Base-by-base conservation (phyloP, 108 stramenopile species). In the Ochromonas danica region DNA sequence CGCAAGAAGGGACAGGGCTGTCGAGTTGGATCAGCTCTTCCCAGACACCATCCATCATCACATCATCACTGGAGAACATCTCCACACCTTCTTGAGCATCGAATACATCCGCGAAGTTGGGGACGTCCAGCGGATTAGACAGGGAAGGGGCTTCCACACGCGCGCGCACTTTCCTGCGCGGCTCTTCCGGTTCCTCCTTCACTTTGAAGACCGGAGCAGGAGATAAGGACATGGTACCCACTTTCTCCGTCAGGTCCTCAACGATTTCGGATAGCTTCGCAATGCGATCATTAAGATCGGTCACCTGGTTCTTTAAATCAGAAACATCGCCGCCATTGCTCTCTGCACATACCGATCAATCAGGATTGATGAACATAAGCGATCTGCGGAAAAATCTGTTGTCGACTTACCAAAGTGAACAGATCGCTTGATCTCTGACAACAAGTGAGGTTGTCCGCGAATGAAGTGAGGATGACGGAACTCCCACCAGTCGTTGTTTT, bases 381-480 rank as follows among this genome's bases (percentile, higher is more conserved):
- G n/a, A 61, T 3, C 78, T 39, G 57, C 43, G 39, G 1, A 17
- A 61, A n/a, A 35, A 65, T 28, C 35, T 82, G 72, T 61, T 82
- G 81, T 79, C 51, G 80, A 79, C 27, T 79, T 79, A 27, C 78
- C 82, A 70, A 65, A 86, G 78, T 86, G 84, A 3, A 83, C 84
- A 0, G 87, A 83, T 27, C 87, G 85, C 41, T 81, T 80, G 61
- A 87, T 87, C 84, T 85, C 85, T 1, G 79, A 63, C 17, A 87
- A 72, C 40, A 87, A 80, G 25, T 84, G 61, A 0, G 87, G 85
- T 83, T 78, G 77, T 6, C 81, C 87, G 33, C 83, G 83, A 0
- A 79, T 36, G 42, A 87, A 87, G 17, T 81, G n/a, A 74, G 83
- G 83, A 74, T 87, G 87, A 43, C 83, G 83, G 40, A 87, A 87